phyloP scores from a whole-genome alignment of 345 rosid species.

The Rhodamnia rubescens region DNA sequence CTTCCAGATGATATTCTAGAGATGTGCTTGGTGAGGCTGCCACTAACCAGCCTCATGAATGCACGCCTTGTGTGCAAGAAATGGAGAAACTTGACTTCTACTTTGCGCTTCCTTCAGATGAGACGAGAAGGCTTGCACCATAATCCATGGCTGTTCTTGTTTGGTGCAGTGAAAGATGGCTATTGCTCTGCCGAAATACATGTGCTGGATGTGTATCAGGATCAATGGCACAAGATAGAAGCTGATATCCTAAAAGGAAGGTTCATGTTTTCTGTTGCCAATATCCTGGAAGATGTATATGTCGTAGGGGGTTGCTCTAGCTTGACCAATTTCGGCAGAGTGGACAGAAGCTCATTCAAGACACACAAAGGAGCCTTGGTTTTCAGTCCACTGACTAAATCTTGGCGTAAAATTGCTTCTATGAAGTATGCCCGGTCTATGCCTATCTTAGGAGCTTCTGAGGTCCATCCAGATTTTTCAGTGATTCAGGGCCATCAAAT shows the following conservation, averaged over 20 bases:
- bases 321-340: conserved; percentile 48
- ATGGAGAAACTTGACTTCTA: conserved; percentile 72
- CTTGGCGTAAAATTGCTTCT: conserved; percentile 71
- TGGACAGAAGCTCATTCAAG: conserved; percentile 74
- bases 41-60: conserved; percentile 66
- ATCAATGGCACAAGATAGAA: conserved; percentile 69
- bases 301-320: conserved; percentile 86
- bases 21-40: conserved; percentile 88
- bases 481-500: conserved; percentile 36
- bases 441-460: conserved; percentile 66
- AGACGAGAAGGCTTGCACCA: conserved; percentile 59
- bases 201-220: conserved; percentile 64
- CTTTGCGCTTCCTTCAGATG: conserved; percentile 58
- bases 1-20: conserved; percentile 88
- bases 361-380: conserved; percentile 72
- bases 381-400: conserved; percentile 70
- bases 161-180: conserved; percentile 69
- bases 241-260: conserved; percentile 63
- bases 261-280: conserved; percentile 78
- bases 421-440: conserved; percentile 84
- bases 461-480: conserved; percentile 50
- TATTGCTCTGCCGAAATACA: conserved; percentile 77
- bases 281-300: conserved; percentile 65
- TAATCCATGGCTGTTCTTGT: conserved; percentile 88
- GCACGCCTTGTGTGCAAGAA: conserved; percentile 94